A percentile compares a stretch with the other conserved stretches of the same genome.
Evolutionary conservation across 164 flowering plant genomes (phyloP).

Genomic region (Warburgia ugandensis): DNA sequence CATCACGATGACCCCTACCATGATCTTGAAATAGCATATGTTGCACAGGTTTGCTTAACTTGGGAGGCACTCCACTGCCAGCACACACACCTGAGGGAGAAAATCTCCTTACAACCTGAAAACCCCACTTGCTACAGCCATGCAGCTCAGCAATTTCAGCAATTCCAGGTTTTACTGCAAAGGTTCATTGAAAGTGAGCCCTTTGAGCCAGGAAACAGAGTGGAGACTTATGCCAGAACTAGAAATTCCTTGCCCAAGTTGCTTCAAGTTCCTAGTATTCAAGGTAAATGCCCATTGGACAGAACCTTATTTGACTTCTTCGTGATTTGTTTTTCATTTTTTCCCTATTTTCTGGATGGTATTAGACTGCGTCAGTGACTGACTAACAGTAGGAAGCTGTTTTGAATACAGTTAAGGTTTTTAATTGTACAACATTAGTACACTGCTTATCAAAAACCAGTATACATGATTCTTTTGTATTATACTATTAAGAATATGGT

Average conservation of each 20-base stretch:
- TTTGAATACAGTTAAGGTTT: too few species aligned
- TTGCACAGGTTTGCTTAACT: constrained; percentile 81
- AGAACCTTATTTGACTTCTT: neutral
- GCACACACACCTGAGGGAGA: constrained; percentile 57
- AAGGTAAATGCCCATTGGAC: constrained; percentile 34
- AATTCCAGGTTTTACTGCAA: constrained; percentile 82
- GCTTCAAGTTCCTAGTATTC: constrained; percentile 72
- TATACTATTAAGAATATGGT: too few species aligned
- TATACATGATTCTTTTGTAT: too few species aligned
- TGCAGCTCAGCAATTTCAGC: constrained; percentile 81
- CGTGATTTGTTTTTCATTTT: too few species aligned
- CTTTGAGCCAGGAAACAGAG: constrained; percentile 59
- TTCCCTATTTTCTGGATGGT: too few species aligned
- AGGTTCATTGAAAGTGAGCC: constrained; percentile 93
- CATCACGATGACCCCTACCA: constrained; percentile 39
- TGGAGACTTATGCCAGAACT: constrained; percentile 59
- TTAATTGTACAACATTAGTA: too few species aligned
- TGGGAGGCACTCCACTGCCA: constrained; percentile 98
- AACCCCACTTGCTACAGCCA: constrained; percentile 47
- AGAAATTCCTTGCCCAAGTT: constrained; percentile 57
- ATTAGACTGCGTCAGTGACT: too few species aligned
- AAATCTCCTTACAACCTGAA: constrained; percentile 45
- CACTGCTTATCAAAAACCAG: too few species aligned
- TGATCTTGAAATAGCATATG: constrained; percentile 78
- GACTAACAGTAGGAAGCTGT: too few species aligned